Evolutionary conservation across 2,329 filamentous ascomycete species (phyloP).

Genomic region (Aspergillus terreus): DNA sequence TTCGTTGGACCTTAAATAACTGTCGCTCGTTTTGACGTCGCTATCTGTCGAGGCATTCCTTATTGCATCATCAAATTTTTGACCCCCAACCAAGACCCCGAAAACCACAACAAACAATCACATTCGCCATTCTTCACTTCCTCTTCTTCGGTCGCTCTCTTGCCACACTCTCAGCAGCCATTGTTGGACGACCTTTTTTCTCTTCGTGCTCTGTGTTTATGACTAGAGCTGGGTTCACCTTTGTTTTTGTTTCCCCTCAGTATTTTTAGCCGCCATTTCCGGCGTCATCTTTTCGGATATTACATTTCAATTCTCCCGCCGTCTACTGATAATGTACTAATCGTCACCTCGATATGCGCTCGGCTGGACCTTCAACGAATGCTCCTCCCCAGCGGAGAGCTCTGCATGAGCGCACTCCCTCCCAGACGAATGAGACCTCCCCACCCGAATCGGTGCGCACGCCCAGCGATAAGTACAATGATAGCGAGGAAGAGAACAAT

Average conservation of each 20-base stretch:
- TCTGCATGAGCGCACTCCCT: conserved; percentile 45
- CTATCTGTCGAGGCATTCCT: conserved; percentile 27
- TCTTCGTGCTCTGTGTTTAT: conserved; percentile 6
- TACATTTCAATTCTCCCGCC: conserved; percentile 9
- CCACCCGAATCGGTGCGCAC: conserved; percentile 36
- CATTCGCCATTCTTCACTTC: not conserved
- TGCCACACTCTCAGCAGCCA: conserved; percentile 3
- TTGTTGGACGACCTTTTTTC: conserved; percentile 8
- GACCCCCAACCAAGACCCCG: conserved; percentile 2
- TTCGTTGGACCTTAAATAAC: conserved; percentile 12
- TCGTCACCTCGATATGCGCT: conserved; percentile 29
- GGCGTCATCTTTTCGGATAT: conserved; percentile 4
- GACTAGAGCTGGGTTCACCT: conserved; percentile 7
- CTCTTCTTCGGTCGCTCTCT: not conserved
- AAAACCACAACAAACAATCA: conserved; percentile 23
- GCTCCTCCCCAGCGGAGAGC: conserved; percentile 38
- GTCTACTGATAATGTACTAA: conserved; percentile 29
- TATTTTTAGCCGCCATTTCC: conserved; percentile 1
- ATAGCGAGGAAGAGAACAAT: conserved; percentile 33
- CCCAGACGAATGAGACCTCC: conserved; percentile 43
- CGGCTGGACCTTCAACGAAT: conserved; percentile 23
- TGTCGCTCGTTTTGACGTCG: conserved; percentile 18
- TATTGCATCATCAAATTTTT: conserved; percentile 20
- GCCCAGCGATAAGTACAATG: conserved; percentile 25
- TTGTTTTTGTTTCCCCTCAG: conserved; percentile 6